Evolutionary conservation across 257 asterid genomes (phyloP).

Genomic region (Solanum chaucha): DNA sequence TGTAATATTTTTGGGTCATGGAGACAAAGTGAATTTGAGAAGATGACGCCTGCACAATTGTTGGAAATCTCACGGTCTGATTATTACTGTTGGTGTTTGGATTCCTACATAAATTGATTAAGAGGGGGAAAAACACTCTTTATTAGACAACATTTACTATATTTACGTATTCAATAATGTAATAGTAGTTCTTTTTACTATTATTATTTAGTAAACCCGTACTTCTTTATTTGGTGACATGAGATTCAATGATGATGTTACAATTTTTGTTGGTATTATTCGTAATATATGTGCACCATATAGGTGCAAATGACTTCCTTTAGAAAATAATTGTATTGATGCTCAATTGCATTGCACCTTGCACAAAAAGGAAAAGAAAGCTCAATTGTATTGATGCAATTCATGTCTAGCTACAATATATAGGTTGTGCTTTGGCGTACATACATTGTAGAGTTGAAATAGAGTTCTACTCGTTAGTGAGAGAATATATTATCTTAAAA

Average conservation of each 20-base stretch:
- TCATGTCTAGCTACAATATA: too few relatives aligned
- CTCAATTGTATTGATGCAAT: too few relatives aligned
- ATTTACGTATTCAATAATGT: neutral
- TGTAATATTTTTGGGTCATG: constrained; percentile 54
- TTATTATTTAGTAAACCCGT: neutral
- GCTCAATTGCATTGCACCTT: too few relatives aligned
- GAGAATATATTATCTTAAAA: too few relatives aligned
- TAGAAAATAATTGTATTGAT: too few relatives aligned
- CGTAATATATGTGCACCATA: neutral
- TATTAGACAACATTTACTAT: neutral
- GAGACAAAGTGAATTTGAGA: constrained; percentile 73
- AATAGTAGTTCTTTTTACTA: neutral
- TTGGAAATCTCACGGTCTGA: constrained; percentile 68
- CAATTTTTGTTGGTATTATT: neutral
- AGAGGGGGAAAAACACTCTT: neutral
- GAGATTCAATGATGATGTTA: neutral
- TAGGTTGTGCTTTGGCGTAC: too few relatives aligned
- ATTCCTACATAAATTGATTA: neutral
- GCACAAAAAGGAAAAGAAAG: too few relatives aligned
- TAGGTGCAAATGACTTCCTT: too few relatives aligned
- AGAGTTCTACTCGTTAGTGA: too few relatives aligned
- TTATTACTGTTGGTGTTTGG: constrained; percentile 85
- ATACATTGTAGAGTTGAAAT: too few relatives aligned
- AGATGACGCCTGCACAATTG: constrained; percentile 61
- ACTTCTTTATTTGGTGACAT: neutral